A percentile compares a stretch with the other conserved stretches of the same genome.
phyloP scores from a whole-genome alignment of 2,329 filamentous ascomycete species.

The Dryadomyces quercus-mongolicae region DNA sequence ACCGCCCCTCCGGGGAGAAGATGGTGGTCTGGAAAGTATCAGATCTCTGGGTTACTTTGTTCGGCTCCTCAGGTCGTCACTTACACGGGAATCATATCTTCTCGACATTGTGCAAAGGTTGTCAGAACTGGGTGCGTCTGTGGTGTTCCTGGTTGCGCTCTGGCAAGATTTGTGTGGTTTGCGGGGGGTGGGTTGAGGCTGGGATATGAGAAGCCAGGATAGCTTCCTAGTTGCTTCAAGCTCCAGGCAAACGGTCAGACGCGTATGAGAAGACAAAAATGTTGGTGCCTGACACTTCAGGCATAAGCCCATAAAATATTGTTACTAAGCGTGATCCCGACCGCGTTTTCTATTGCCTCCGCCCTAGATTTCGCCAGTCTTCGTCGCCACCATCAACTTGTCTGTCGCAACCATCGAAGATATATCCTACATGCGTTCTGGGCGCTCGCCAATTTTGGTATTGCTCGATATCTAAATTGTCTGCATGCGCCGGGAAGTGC shows the following conservation, averaged over 20 bases:
- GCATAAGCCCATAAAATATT: not conserved
- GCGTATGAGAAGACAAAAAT: slow-evolving; percentile 6
- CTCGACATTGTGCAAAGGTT: slow-evolving; percentile 62
- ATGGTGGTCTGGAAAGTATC: slow-evolving; percentile 68
- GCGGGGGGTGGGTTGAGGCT: not conserved
- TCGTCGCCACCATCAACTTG: not conserved
- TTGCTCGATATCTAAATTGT: not conserved
- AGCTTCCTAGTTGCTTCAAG: slow-evolving; percentile 7
- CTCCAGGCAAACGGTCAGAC: slow-evolving; percentile 26
- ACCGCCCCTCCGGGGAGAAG: slow-evolving; percentile 96
- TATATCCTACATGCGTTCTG: not conserved
- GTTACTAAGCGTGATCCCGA: not conserved
- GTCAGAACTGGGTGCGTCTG: slow-evolving; percentile 1
- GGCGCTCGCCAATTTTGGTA: not conserved
- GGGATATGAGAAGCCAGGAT: not conserved
- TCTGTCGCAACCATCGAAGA: not conserved
- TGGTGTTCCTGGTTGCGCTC: not conserved
- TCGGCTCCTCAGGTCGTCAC: slow-evolving; percentile 21
- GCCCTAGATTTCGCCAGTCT: not conserved
- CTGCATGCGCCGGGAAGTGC: not conserved
- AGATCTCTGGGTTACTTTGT: not conserved
- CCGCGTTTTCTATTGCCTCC: not conserved
- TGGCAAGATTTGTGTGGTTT: not conserved
- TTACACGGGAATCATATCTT: slow-evolving; percentile 92
- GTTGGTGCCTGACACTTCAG: not conserved